phyloP scores from a whole-genome alignment of 2,329 filamentous ascomycete species.

The Fonsecaea monophora region DNA sequence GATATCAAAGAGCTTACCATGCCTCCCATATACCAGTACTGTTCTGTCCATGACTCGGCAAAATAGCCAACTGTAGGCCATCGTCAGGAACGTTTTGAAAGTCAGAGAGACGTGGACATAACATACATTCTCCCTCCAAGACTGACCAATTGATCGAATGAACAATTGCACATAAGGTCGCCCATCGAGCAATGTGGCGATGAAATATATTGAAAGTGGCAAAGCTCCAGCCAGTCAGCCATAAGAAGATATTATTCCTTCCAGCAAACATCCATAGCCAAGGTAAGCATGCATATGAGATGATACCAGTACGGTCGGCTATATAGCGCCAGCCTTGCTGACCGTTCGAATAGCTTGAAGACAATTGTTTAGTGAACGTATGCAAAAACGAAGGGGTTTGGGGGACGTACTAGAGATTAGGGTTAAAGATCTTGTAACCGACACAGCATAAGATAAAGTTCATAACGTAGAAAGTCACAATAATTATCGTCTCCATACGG shows the following conservation, averaged over 20 bases:
- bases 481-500: constrained; percentile 55
- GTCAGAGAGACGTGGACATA: background rate
- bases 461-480: constrained; percentile 48
- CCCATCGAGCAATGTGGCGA: constrained; percentile 68
- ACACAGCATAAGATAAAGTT: constrained; percentile 53
- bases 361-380: too few species aligned
- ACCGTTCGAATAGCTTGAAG: constrained; percentile 12
- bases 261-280: constrained; percentile 71
- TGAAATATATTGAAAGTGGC: constrained; percentile 72
- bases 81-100: constrained; percentile 6
- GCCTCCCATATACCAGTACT: constrained; percentile 52
- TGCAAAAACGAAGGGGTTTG: too few species aligned
- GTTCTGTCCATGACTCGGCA: constrained; percentile 40
- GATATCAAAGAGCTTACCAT: constrained; percentile 37
- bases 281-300: constrained; percentile 69
- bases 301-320: constrained; percentile 68
- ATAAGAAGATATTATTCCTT: constrained; percentile 70
- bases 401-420: constrained; percentile 56
- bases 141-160: constrained; percentile 68
- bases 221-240: constrained; percentile 73
- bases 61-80: constrained; percentile 20
- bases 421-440: constrained; percentile 53
- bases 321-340: constrained; percentile 61
- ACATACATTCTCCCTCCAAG: constrained; percentile 21
- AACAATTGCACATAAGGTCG: constrained; percentile 66